phyloP scores from a whole-genome alignment of 805 yeast species.

The Yamadazyma takamatsuzukensis region DNA sequence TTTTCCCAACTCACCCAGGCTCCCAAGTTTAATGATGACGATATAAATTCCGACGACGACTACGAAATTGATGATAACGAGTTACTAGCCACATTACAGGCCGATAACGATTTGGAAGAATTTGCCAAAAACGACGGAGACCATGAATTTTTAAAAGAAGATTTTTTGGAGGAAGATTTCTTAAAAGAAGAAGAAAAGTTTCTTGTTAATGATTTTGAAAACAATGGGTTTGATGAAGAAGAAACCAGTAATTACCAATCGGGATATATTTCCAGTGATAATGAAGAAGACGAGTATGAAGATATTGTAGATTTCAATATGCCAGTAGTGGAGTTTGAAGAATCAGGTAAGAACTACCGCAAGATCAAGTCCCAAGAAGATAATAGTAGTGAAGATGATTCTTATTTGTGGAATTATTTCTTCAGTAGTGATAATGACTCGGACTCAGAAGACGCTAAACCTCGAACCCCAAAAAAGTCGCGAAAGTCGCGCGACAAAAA shows the following conservation, averaged over 20 bases:
- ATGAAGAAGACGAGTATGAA: constrained; percentile 39
- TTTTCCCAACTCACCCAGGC: constrained; percentile 41
- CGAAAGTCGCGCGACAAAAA: background rate
- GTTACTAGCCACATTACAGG: constrained; percentile 43
- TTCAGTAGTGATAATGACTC: constrained; percentile 45
- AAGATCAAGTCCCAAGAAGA: constrained; percentile 2
- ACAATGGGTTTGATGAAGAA: constrained; percentile 44
- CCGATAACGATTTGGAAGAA: constrained; percentile 43
- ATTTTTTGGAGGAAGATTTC: constrained; percentile 33
- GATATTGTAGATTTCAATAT: constrained; percentile 36
- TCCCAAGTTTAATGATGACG: constrained; percentile 49
- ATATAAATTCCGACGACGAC: constrained; percentile 57
- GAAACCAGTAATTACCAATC: constrained; percentile 12
- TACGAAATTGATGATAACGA: constrained; percentile 54
- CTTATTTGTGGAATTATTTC: constrained; percentile 72
- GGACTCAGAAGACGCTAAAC: constrained; percentile 9
- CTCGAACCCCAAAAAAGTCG: background rate
- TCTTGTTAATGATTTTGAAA: constrained; percentile 44
- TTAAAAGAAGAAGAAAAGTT: constrained; percentile 43
- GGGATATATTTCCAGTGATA: constrained; percentile 12
- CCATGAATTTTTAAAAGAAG: constrained; percentile 33
- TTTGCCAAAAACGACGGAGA: constrained; percentile 21
- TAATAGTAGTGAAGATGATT: constrained; percentile 57
- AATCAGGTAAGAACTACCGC: background rate
- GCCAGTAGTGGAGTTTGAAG: constrained; percentile 22